Conservation (phyloP, 257 asterid genomes). For the Nicotiana obtusifolia region DNA sequence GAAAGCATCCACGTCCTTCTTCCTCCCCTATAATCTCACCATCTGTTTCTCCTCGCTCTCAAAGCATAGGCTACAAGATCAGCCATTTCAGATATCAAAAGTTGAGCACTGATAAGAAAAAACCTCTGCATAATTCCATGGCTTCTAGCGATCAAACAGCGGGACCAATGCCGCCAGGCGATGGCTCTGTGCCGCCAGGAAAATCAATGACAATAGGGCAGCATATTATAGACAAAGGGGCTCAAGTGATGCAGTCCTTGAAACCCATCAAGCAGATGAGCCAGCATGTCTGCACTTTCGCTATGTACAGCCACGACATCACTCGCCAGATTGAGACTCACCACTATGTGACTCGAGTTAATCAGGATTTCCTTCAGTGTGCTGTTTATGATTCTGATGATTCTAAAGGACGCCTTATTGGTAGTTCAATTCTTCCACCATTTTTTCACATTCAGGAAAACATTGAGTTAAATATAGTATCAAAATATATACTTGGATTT, state of each 20-base stretch:
- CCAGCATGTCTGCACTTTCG: conserved; percentile 79
- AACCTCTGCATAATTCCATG: conserved; percentile 16
- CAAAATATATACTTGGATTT: too few relatives aligned
- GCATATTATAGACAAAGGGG: conserved; percentile 50
- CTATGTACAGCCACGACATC: conserved; percentile 76
- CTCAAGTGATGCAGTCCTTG: conserved; percentile 58
- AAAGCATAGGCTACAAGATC: not conserved
- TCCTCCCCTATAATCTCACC: not conserved
- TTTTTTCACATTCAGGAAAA: too few relatives aligned
- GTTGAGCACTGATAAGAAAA: not conserved
- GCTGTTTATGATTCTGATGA: conserved; percentile 84
- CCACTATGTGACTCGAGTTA: conserved; percentile 45
- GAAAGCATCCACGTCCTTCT: not conserved
- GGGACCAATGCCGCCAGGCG: conserved; percentile 46
- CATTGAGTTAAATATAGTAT: too few relatives aligned
- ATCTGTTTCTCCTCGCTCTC: not conserved
- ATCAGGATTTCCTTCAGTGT: conserved; percentile 75
- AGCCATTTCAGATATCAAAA: not conserved
- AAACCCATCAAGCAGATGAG: conserved; percentile 62
- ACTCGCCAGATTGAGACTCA: conserved; percentile 75
- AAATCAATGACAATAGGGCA: conserved; percentile 48
- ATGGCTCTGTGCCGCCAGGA: conserved; percentile 72
- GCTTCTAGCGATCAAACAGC: conserved; percentile 54
- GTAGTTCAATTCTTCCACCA: conserved; percentile 12
- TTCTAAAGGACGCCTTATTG: conserved; percentile 63